Evolutionary conservation across 1,284 basidiomycete genomes (phyloP).

Genomic region (Ceraceosorus guamensis): DNA sequence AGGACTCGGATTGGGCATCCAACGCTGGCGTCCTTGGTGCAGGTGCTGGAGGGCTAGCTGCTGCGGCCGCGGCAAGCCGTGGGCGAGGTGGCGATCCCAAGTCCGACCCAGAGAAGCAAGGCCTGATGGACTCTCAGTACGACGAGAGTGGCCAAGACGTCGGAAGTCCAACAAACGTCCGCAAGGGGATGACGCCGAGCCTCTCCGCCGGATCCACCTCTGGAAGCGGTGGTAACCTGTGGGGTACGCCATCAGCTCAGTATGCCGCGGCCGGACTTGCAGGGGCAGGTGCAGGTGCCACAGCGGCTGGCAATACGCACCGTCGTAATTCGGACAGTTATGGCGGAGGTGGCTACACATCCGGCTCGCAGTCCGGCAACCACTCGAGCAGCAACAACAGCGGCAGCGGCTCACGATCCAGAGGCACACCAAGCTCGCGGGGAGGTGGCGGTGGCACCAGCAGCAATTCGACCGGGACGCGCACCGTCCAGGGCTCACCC

Average conservation of each 20-base stretch:
- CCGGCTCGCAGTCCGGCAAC: slow-evolving; percentile 2
- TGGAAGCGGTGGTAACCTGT: neutral
- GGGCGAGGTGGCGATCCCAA: neutral
- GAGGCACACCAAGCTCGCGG: neutral
- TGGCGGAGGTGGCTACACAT: neutral
- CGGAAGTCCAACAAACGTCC: slow-evolving; percentile 1
- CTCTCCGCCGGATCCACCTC: neutral
- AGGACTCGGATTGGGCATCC: neutral
- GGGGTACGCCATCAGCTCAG: neutral
- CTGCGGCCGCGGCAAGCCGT: slow-evolving; percentile 4
- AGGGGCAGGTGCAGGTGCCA: neutral
- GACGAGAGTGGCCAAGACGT: neutral
- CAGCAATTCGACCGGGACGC: slow-evolving; percentile 25
- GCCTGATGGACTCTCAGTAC: neutral
- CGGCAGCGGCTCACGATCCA: slow-evolving; percentile 1
- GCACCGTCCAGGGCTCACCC: slow-evolving; percentile 13
- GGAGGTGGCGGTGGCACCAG: slow-evolving; percentile 18
- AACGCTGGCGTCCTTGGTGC: slow-evolving; percentile 5
- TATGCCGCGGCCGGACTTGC: neutral
- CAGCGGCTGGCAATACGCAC: neutral
- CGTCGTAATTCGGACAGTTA: neutral
- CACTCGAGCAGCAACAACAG: slow-evolving; percentile 3
- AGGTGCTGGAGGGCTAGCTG: slow-evolving; percentile 9
- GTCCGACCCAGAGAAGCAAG: neutral
- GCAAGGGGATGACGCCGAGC: neutral